Evolutionary conservation across 2,329 filamentous ascomycete genomes (phyloP).

Genomic region (Aspergillus ochraceus): DNA sequence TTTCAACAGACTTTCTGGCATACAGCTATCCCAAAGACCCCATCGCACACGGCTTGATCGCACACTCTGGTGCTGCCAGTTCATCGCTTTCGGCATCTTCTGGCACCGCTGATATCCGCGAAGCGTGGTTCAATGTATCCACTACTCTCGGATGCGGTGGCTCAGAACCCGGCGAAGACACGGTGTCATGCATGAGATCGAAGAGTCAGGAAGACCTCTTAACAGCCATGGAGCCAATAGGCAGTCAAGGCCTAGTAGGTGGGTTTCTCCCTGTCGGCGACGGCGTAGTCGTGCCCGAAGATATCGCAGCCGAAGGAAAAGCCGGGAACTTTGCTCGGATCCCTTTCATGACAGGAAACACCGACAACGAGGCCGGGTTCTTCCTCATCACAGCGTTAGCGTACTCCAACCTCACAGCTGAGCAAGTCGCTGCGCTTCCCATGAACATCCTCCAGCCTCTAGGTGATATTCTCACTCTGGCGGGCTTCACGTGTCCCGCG

Average conservation of each 20-base stretch:
- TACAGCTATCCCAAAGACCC: conserved; percentile 5
- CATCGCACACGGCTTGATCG: conserved; percentile 7
- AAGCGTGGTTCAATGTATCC: conserved; percentile 4
- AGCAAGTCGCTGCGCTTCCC: conserved; percentile 1
- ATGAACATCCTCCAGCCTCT: conserved; percentile 1
- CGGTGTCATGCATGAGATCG: conserved; percentile 3
- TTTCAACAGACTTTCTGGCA: conserved; percentile 5
- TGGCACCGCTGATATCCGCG: background rate
- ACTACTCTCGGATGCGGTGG: background rate
- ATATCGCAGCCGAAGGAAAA: background rate
- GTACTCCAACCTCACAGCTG: conserved; percentile 1
- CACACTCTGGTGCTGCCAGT: conserved; percentile 9
- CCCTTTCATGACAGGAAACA: conserved; percentile 7
- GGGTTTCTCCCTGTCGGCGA: conserved; percentile 7
- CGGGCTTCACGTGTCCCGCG: background rate
- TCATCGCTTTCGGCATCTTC: background rate
- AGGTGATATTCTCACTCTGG: background rate
- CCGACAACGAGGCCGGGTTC: conserved; percentile 8
- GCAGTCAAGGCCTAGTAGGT: background rate
- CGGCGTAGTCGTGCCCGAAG: background rate
- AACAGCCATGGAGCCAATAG: conserved; percentile 4
- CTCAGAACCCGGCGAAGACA: background rate
- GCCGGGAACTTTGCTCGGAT: conserved; percentile 6
- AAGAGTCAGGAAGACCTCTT: conserved; percentile 4
- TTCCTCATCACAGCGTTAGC: conserved; percentile 7